Conservation (phyloP, 352 stramenopile species). For the Globisporangium middletonii region DNA sequence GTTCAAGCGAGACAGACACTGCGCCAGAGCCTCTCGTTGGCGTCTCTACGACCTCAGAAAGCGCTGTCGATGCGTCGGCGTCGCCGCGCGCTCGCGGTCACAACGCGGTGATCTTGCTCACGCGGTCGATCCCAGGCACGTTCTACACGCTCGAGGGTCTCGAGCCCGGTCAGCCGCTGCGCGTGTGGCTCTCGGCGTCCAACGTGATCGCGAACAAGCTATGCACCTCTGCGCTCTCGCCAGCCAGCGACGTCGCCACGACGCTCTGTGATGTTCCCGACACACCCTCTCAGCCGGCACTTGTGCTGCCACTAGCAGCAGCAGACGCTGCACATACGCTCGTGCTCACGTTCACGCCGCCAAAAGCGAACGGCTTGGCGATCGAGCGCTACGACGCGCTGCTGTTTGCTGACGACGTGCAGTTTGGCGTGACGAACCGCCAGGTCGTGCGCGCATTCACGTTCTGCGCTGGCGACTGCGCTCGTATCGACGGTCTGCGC, state of each 20-base stretch:
- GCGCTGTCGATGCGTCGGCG: not conserved
- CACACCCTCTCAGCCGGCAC: constrained; percentile 12
- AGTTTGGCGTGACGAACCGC: constrained; percentile 50
- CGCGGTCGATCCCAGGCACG: constrained; percentile 44
- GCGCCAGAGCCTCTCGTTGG: too few species aligned
- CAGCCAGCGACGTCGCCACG: constrained; percentile 18
- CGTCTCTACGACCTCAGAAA: too few species aligned
- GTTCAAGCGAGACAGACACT: not conserved
- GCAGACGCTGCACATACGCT: constrained; percentile 31
- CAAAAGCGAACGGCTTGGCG: constrained; percentile 41
- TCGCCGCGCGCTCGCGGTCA: not conserved
- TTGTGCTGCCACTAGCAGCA: constrained; percentile 17
- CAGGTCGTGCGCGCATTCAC: constrained; percentile 31
- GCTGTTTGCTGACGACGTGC: constrained; percentile 44
- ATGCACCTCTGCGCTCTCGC: constrained; percentile 37
- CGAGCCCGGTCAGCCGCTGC: constrained; percentile 28
- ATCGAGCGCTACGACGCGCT: constrained; percentile 43
- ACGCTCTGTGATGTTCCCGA: constrained; percentile 55
- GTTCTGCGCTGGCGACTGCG: constrained; percentile 17
- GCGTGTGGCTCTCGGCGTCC: constrained; percentile 45
- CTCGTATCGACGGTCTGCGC: not conserved
- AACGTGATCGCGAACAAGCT: constrained; percentile 62
- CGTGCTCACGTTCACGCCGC: constrained; percentile 24
- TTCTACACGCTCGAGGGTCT: constrained; percentile 35
- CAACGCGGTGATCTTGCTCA: constrained; percentile 26